Base-by-base conservation (phyloP, 177 flowering plant species). In the Vitis hybrid region DNA sequence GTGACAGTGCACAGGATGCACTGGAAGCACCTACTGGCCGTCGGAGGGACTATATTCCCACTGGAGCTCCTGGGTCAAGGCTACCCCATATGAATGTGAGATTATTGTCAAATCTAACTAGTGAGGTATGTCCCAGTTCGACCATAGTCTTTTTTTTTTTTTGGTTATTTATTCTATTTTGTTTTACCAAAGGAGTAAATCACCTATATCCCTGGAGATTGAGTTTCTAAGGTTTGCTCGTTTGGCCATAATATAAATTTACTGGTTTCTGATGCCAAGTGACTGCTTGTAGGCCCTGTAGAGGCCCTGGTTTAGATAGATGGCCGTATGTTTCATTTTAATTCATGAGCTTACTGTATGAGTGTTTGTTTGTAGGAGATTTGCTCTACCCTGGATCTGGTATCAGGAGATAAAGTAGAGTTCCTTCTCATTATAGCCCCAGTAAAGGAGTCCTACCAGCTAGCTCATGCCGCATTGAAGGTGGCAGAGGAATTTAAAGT, bases 301-400 rank as follows among this genome's bases (percentile, higher is more conserved):
- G 34, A 58, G 61, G 30, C 13, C 26, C 30, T 34, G 8, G 45
- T 34, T 34, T 34, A 34, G 45, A 34, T 34, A 34, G 64, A 10
- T 32, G 21, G 6, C 3, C 7, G 15, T 12, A 62, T 62, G 3
- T 14, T 34, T 26, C 30, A 26, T 26, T 26, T 26, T 26, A 26
- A 26, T 26, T 0, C 30, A 26, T 26, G 30, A 26, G 30, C 30
- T 26, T 26, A 26, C 30, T 26, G 30, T 26, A 26, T 3, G 30
- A 10, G 19, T 67, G 21, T 64, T 52, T 70, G 30, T 26, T 68
- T 79, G 70, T 70, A 92, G 97, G 89, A 75, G 48, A 73, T 51
- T n/a, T 62, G 89, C 34, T 95, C 98, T n/a, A 95, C 97, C 1
- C 79, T 89, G 66, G 99, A 96, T 82, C 88, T 96, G 56, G 78